These are phyloP conservation scores for Stemphylium lycopersici DNA, from an alignment of 2,329 filamentous ascomycete species.

Conservation along the genomic window DNA sequence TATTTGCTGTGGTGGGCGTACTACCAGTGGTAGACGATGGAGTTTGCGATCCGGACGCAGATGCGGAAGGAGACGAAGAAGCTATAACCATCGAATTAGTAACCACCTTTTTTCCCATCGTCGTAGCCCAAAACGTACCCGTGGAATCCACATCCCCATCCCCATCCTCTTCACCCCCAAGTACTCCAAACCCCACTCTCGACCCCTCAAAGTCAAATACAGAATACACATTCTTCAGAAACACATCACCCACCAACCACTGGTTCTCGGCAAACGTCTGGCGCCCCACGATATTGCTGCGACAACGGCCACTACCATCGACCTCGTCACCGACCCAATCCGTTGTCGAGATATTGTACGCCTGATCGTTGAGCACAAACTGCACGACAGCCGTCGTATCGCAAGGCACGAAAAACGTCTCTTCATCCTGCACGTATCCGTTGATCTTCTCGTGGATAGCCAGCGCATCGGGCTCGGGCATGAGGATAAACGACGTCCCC, in stretches of 20 bases:
- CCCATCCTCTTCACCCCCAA: constrained; percentile 20
- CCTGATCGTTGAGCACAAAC: constrained; percentile 70
- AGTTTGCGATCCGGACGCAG: constrained; percentile 2
- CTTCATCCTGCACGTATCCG: constrained; percentile 62
- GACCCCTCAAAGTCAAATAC: constrained; percentile 78
- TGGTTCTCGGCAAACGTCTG: constrained; percentile 66
- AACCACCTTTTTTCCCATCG: no score
- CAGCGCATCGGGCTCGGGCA: constrained; percentile 69
- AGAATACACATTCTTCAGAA: constrained; percentile 87
- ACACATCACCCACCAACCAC: constrained; percentile 86
- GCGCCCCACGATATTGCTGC: constrained; percentile 76
- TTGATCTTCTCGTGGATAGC: constrained; percentile 72
- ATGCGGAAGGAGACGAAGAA: background rate
- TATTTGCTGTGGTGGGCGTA: background rate
- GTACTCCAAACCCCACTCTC: constrained; percentile 61
- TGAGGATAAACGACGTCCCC: constrained; percentile 80
- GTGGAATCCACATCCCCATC: constrained; percentile 7
- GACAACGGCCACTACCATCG: constrained; percentile 47
- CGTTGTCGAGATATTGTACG: constrained; percentile 69
- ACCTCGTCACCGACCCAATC: constrained; percentile 70
- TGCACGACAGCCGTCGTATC: constrained; percentile 65
- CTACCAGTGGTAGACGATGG: background rate
- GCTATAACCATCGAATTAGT: background rate
- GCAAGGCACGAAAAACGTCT: constrained; percentile 76
- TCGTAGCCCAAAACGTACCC: constrained; percentile 4